Evolutionary conservation across 1,139 yeast genomes (phyloP), one percentile per base, ranked within the genome.

Genomic region (Candida sanyaensis): DNA sequence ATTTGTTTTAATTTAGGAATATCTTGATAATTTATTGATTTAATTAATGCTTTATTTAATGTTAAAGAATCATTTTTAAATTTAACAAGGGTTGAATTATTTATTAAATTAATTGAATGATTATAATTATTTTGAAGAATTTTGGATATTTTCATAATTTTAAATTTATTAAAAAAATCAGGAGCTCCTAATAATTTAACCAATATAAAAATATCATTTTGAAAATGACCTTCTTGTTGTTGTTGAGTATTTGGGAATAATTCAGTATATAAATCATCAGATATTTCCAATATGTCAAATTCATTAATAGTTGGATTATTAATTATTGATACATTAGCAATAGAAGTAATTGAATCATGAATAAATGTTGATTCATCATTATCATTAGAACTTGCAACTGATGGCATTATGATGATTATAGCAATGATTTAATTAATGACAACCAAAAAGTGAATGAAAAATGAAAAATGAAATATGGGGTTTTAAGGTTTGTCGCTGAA

Each of bases 181-280:
- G 82, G 80, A 1, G 77, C 66, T 0, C 83, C 84, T 31, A 77
- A 52, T 28, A 77, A 61, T 55, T 72, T 72, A 41, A 74, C 63
- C 50, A 69, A 57, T 1, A 71, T 66, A 50, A 53, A 72, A 36
- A 57, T 57, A 37, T 54, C 53, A 23, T 47, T 38, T 29, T 38
- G 28, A n/a, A 55, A 46, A 13, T 54, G 53, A 4, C 48, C 53
- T n/a, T 34, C 12, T 27, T 46, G 53, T n/a, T n/a, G n/a, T n/a
- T n/a, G n/a, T n/a, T n/a, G n/a, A n/a, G n/a, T n/a, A 17, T 51
- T 53, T 2, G 74, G 74, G 54, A 72, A 75, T 37, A 75, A 51
- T 43, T 65, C 60, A 32, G 60, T 53, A 51, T 60, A 71, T 21
- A 74, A 58, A 42, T 71, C 77, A 50, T 62, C 58, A 7, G 78